A percentile compares a stretch with the other conserved stretches of the same genome.
Evolutionary conservation across 2,329 filamentous ascomycete species (phyloP).

Genomic region (Leptographium wingfieldii): DNA sequence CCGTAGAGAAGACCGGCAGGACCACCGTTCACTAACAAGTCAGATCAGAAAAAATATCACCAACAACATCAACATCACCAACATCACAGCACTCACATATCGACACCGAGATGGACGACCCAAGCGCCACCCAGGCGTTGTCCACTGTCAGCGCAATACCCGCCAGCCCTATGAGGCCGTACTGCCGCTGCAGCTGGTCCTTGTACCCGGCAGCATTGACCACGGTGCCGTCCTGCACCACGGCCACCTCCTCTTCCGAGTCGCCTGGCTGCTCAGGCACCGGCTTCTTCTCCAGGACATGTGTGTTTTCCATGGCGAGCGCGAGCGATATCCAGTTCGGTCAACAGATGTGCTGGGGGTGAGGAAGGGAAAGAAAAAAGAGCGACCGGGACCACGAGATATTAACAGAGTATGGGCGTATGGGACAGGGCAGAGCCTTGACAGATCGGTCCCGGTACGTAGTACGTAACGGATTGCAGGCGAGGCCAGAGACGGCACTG

Average conservation of each 20-base stretch:
- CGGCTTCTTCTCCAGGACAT: slow-evolving; percentile 1
- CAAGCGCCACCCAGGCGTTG: slow-evolving; percentile 52
- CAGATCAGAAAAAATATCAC: background rate
- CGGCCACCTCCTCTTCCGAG: slow-evolving; percentile 21
- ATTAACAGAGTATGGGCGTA: background rate
- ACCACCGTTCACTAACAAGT: slow-evolving; percentile 25
- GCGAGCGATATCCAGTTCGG: too few species aligned
- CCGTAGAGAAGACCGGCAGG: slow-evolving; percentile 29
- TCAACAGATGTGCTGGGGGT: too few species aligned
- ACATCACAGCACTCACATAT: slow-evolving; percentile 23
- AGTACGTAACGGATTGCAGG: background rate
- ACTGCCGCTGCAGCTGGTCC: slow-evolving; percentile 51
- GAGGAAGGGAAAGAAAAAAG: background rate
- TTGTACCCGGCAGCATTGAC: slow-evolving; percentile 52
- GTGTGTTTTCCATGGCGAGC: slow-evolving; percentile 2
- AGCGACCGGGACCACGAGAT: background rate
- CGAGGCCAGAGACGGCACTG: background rate
- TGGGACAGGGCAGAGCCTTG: too few species aligned
- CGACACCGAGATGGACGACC: slow-evolving; percentile 44
- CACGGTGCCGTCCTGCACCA: slow-evolving; percentile 25
- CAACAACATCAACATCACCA: background rate
- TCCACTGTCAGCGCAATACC: slow-evolving; percentile 49
- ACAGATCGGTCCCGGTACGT: too few species aligned
- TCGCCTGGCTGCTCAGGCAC: slow-evolving; percentile 6
- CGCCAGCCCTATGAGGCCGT: slow-evolving; percentile 45